Base-by-base conservation (phyloP, 352 stramenopile species). In the Aphanomyces euteiches region DNA sequence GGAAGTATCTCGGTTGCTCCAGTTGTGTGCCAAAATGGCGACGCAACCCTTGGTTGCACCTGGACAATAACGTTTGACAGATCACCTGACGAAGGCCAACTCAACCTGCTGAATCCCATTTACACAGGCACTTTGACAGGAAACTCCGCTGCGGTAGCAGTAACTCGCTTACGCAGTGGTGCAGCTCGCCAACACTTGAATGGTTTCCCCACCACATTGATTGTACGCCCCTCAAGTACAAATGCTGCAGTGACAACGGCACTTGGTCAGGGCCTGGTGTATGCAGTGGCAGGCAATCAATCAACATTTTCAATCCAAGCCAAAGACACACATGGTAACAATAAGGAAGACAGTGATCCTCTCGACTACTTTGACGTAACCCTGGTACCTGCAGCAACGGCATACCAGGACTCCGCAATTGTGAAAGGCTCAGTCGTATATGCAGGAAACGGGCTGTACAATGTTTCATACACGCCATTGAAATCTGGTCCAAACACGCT, bases 401-500 rank as follows among this genome's bases (percentile, higher is more conserved):
- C 73, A 48, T 3, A 75, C 75, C 3, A 48, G 71, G n/a, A 65
- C 15, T 36, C 68, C 17, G 36, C 65, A 0, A 7, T 75, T n/a
- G 78, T 90, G 17, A 71, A 75, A 3, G 86, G 78, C 15, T 67
- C 65, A 4, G 80, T 97, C 0, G 59, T 59, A 5, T 91, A 90
- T 56, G 57, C 87, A 19, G 77, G 69, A 5, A 84, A 93, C 39
- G 92, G 93, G 10, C 66, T 84, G 34, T 98, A 97, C 79, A 85
- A 85, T 13, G 80, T 97, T 17, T 83, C 72, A 13, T 98, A 97
- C 76, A 75, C 80, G 1, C 91, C 93, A 1, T 78, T 90, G 47
- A 77, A 84, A 41, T 96, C 85, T 43, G 91, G 90, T 1, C 73
- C 77, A 15, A 91, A 98, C 75, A 98, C 90, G 0, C 77, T 98